Base-by-base conservation (phyloP, 805 yeast genomes). In the Maudiozyma turicensis region DNA sequence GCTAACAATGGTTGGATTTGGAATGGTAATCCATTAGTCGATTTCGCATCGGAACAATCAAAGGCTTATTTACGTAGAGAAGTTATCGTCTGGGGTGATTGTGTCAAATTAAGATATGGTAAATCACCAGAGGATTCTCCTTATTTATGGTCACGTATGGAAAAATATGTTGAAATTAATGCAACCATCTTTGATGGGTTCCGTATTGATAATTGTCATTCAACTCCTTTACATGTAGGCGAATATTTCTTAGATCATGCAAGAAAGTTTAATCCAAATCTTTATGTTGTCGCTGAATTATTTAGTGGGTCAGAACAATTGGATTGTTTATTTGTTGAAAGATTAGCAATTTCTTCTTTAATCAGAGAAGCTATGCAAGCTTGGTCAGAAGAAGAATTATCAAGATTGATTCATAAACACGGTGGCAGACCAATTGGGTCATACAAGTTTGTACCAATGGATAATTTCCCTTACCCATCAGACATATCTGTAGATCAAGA, bases 1-100 rank as follows among this genome's bases (percentile, higher is more conserved):
- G 98, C 96, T 3, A 93, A 93, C 62, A 91, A 93, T 60, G 99
- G 99, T 44, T 91, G 98, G 97, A 88, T 93, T 49, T 91, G 99
- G 99, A 90, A 87, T 47, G 97, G 96, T 9, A 82, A 91, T 56
- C 97, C 98, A 1, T 68, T 90, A 50, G 84, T 87, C 3, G 98
- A 91, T 68, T 91, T 91, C 75, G 99, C 98, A 0, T 84, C 95
- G 0, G 66, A 74, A 31, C 58, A 81, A 48, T 80, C 95, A 5
- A 84, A 79, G 60, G 90, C 95, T 4, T 91, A 93, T 61, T 68
- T 91, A 45, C 75, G 95, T 47, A 78, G 99, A 62, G 96, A 91
- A 65, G 95, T 91, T 10, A 89, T 91, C 56, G 86, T 91, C 29
- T 91, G 99, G 99, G 93, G 96, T 3, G 99, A 91, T 63, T 91